phyloP scores from a whole-genome alignment of 202 grass and related monocot genomes.

The Zoysia matrella region DNA sequence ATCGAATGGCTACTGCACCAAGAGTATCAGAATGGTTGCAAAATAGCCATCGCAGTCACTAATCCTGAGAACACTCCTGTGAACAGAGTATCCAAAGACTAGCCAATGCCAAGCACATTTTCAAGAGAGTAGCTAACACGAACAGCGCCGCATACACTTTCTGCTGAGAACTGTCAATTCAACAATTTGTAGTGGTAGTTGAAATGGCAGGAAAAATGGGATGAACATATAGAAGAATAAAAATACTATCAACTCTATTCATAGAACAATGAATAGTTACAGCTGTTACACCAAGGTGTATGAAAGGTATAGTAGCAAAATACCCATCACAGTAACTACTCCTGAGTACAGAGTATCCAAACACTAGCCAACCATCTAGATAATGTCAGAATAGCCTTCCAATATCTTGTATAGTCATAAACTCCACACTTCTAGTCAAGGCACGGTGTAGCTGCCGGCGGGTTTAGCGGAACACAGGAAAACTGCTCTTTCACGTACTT shows the following conservation, averaged over 20 bases:
- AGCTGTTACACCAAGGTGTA: too few species aligned
- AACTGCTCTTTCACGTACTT: conserved; percentile 60
- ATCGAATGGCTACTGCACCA: too few species aligned
- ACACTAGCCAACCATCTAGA: background rate
- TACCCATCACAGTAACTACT: too few species aligned
- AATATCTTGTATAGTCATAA: background rate
- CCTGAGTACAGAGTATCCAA: too few species aligned
- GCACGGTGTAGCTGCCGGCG: conserved; percentile 36
- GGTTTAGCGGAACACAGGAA: conserved; percentile 42
- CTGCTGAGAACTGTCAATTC: background rate
- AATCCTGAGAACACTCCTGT: too few species aligned
- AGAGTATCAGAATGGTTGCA: too few species aligned
- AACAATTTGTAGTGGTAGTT: too few species aligned
- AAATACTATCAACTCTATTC: conserved; percentile 10
- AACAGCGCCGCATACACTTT: background rate
- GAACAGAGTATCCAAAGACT: too few species aligned
- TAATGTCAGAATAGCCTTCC: background rate
- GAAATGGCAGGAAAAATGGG: background rate
- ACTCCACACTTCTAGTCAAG: conserved; percentile 6
- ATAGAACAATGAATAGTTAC: conserved; percentile 11
- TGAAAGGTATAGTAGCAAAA: too few species aligned
- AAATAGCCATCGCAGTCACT: too few species aligned
- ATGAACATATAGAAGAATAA: background rate
- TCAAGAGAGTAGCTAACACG: background rate
- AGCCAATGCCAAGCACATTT: too few species aligned